Conservation (phyloP, 306 rosid genomes). For the Malus sylvestris region DNA sequence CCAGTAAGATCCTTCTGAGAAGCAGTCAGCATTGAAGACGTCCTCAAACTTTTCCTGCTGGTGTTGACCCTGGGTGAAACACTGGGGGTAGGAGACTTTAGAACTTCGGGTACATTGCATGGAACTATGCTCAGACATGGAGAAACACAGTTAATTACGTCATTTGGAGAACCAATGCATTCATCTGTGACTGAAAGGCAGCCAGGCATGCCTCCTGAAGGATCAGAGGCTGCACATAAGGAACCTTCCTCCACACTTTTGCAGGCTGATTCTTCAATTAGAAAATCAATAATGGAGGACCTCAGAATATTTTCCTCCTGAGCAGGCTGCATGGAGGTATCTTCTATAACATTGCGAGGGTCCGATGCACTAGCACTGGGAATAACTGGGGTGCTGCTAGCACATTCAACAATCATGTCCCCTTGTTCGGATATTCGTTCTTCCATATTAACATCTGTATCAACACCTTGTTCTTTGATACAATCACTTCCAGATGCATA, state of each 20-base stretch:
- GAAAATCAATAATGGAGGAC: constrained; percentile 29
- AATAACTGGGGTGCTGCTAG: constrained; percentile 3
- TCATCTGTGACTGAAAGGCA: constrained; percentile 32
- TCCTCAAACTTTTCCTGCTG: constrained; percentile 87
- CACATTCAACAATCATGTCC: constrained; percentile 27
- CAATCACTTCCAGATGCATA: constrained; percentile 10
- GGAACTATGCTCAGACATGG: constrained; percentile 51
- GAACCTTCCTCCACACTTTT: constrained; percentile 19
- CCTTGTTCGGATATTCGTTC: constrained; percentile 35
- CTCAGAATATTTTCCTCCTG: constrained; percentile 23
- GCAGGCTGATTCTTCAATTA: constrained; percentile 35
- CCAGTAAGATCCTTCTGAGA: constrained; percentile 51
- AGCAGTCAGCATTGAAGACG: constrained; percentile 64
- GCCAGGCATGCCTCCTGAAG: constrained; percentile 30
- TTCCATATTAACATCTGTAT: constrained; percentile 48
- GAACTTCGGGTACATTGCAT: constrained; percentile 44
- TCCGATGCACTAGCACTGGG: constrained; percentile 9
- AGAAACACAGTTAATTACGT: constrained; percentile 37
- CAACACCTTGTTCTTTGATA: constrained; percentile 21
- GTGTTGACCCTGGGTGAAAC: constrained; percentile 74
- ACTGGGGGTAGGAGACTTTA: constrained; percentile 81
- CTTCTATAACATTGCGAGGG: constrained; percentile 16
- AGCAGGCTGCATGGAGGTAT: constrained; percentile 16
- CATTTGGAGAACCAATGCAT: constrained; percentile 33
- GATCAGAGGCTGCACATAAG: constrained; percentile 29